Conservation (phyloP, 441 rosid genomes). For the Rhodomyrtus psidioides region DNA sequence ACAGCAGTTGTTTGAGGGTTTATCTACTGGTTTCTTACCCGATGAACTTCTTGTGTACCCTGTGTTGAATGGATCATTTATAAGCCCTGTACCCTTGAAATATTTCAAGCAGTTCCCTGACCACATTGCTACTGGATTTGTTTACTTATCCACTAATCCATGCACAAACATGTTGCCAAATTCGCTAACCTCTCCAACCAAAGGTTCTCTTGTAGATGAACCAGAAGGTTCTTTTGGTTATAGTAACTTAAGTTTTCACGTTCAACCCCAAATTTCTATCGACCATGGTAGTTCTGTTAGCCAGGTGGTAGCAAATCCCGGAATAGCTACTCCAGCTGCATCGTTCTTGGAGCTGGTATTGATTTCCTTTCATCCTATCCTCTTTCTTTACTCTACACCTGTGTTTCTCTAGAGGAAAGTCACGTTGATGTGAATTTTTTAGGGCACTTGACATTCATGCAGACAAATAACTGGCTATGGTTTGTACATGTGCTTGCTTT, state of each 20-base stretch:
- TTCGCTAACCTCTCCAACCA: conserved; percentile 11
- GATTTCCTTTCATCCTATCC: background rate
- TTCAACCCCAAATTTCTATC: conserved; percentile 19
- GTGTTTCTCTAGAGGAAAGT: background rate
- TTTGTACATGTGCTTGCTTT: background rate
- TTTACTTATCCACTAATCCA: conserved; percentile 35
- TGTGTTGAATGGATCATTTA: conserved; percentile 47
- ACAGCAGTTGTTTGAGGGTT: conserved; percentile 76
- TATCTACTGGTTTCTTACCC: conserved; percentile 81
- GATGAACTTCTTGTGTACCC: conserved; percentile 90
- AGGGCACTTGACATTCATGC: background rate
- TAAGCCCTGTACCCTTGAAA: conserved; percentile 70
- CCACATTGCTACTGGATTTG: conserved; percentile 82
- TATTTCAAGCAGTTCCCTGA: conserved; percentile 90
- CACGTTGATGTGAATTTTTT: background rate
- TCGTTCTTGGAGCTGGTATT: conserved; percentile 41
- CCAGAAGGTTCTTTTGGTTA: conserved; percentile 18
- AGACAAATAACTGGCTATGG: background rate
- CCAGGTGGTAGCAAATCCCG: conserved; percentile 21
- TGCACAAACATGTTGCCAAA: conserved; percentile 20
- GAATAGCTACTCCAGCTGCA: conserved; percentile 12
- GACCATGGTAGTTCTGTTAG: conserved; percentile 14
- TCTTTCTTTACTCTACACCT: background rate
- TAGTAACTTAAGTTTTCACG: conserved; percentile 14
- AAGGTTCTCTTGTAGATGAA: conserved; percentile 15